phyloP scores from a whole-genome alignment of 1,284 basidiomycete species.

The Cystobasidiaceae sp. region DNA sequence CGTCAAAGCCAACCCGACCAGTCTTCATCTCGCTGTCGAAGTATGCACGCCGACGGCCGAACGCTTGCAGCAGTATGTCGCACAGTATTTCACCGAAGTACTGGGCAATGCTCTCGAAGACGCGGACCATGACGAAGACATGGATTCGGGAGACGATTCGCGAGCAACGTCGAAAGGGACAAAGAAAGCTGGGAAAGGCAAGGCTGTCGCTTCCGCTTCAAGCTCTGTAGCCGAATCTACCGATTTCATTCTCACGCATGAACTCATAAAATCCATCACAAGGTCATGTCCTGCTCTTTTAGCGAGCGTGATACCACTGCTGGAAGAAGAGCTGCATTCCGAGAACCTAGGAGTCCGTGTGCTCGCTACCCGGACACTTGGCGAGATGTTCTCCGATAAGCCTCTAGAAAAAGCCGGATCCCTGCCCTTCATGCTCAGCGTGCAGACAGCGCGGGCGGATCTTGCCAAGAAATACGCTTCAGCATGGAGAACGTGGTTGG shows the following conservation, averaged over 20 bases:
- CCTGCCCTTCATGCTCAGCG: not conserved
- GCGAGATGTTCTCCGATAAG: slow-evolving; percentile 78
- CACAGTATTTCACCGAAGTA: slow-evolving; percentile 78
- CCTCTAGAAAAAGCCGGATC: slow-evolving; percentile 25
- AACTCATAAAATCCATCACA: slow-evolving; percentile 78
- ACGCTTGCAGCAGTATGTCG: slow-evolving; percentile 82
- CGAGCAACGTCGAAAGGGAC: slow-evolving; percentile 5
- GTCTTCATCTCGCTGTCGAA: slow-evolving; percentile 76
- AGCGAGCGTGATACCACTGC: slow-evolving; percentile 82
- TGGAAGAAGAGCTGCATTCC: slow-evolving; percentile 82
- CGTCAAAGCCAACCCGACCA: slow-evolving; percentile 50
- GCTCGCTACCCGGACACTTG: slow-evolving; percentile 72
- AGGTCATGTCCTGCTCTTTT: slow-evolving; percentile 73
- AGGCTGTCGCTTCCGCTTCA: slow-evolving; percentile 14
- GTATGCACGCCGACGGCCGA: slow-evolving; percentile 79
- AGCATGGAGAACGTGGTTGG: slow-evolving; percentile 82
- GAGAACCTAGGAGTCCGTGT: slow-evolving; percentile 68
- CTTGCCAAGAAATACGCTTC: slow-evolving; percentile 72
- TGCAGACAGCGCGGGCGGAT: slow-evolving; percentile 51
- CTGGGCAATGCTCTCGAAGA: slow-evolving; percentile 53
- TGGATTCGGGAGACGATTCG: slow-evolving; percentile 56
- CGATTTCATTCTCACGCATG: slow-evolving; percentile 64
- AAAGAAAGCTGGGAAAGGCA: slow-evolving; percentile 26
- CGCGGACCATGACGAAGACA: slow-evolving; percentile 50
- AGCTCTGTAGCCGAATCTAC: slow-evolving; percentile 35